phyloP scores from a whole-genome alignment of 2,329 filamentous ascomycete genomes.

The Alternaria angustiovoidea region DNA sequence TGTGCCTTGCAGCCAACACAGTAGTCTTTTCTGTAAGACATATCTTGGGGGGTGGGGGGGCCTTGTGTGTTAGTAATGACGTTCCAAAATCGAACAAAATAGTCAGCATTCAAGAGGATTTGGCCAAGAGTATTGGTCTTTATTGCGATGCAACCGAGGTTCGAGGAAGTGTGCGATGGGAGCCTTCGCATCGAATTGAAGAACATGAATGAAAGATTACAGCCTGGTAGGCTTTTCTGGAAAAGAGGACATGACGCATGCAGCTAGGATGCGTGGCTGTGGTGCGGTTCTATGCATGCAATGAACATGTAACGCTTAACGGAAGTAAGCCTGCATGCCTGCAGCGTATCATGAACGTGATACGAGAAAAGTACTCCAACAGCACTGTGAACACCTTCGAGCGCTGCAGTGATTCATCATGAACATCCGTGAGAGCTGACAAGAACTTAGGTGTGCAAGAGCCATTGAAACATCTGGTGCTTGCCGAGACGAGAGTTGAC shows the following conservation, averaged over 20 bases:
- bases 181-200: accelerated
- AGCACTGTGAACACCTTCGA: accelerated
- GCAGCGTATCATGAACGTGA: background rate
- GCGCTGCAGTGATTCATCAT: background rate
- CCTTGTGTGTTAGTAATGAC: accelerated
- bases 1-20: no score
- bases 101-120: background rate
- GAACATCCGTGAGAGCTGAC: background rate
- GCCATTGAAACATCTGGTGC: background rate
- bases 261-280: background rate
- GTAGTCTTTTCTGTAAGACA: no score
- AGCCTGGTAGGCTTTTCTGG: accelerated
- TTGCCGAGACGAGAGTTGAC: background rate
- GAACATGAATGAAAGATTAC: accelerated
- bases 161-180: background rate
- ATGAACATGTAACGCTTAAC: background rate
- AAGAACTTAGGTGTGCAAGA: no score
- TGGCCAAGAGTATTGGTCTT: background rate
- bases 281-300: background rate
- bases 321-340: background rate
- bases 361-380: background rate
- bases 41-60: no score
- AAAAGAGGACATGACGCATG: background rate
- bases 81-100: no score
- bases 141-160: background rate